Evolutionary conservation across 192 early-diverging fungal species (phyloP), one percentile per base, ranked within the genome.

Genomic region (Mortierella alpina): DNA sequence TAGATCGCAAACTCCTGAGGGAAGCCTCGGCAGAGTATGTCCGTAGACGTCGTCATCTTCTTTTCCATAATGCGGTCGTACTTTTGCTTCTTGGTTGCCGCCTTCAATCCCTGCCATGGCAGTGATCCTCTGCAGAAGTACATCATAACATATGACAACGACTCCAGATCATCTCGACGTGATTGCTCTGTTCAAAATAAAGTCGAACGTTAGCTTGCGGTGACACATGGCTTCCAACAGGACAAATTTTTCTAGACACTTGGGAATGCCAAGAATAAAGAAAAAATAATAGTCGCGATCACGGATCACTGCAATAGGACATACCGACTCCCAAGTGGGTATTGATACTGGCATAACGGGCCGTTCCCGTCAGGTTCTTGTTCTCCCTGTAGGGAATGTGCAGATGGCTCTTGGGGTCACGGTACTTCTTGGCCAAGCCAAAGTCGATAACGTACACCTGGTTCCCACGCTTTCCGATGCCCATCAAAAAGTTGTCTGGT

Each of bases 1-100:
- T 95, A 97, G 46, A 93, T 90, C 18, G 91, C 90, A 84, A 97
- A 96, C 83, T 97, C 96, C 75, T 87, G 89, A 1, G 96, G 95
- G 71, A 91, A 93, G 5, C 92, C 91, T 45, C 92, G 90, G 84
- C 95, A 96, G 11, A 97, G 86, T 66, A 90, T 84, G 69, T 95
- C 96, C 12, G 93, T 92, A 18, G 90, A 88, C 17, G 95, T 95
- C 23, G 89, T 92, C 90, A 95, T 94, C 86, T 97, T 97, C 85
- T 93, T 93, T 66, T 95, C 94, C 93, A 95, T 94, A 70, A 97
- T 97, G 70, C 94, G 92, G 83, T 97, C 96, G 83, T 97, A 96
- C 84, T 96, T 96, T 90, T 95, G 93, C 83, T 94, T 93, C 83
- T 95, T 96, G 61, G 92, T 95, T 7, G 91, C 92, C 11, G 94